Base-by-base conservation (phyloP, 108 stramenopile species). In the Skeletonema potamos region DNA sequence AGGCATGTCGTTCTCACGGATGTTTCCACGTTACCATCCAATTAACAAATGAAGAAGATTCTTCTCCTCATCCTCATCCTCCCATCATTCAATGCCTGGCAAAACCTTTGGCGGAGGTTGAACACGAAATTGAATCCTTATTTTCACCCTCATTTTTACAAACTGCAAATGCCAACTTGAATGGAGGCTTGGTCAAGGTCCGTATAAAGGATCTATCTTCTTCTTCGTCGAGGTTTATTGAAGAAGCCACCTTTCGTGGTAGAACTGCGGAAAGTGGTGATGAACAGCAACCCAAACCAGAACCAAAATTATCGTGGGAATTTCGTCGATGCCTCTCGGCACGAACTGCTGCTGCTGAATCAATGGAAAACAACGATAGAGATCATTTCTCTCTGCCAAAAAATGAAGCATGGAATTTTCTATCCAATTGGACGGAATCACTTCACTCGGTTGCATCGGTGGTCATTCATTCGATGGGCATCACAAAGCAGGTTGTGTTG, bases 271-370 rank as follows among this genome's bases (percentile, higher is more conserved):
- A 86, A 63, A 70, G 73, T 39, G 85, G 85, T 27, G 62, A 76
- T 27, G 73, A 76, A 46, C 9, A 41, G 15, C 37, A 67, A 32
- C 27, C 54, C 4, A 28, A n/a, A 4, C 62, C 82, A 5, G 85
- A 85, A 57, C 85, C 85, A 0, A 85, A 85, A 60, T 61, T 82
- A 27, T 77, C 75, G 3, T 85, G 82, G 85, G 85, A 85, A 36
- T 63, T 68, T 54, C 55, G 46, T 18, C 69, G 85, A 26, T 83
- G 85, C 68, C 26, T 2, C 17, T 20, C 59, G 13, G 68, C 13
- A 27, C 36, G 36, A 12, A 37, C 11, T n/a, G n/a, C n/a, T n/a
- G n/a, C n/a, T n/a, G n/a, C n/a, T 11, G 36, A 37, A 32, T 32
- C 6, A 32, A 32, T 6, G 30, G 30, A 32, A n/a, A n/a, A n/a